Evolutionary conservation across 2,329 filamentous ascomycete genomes (phyloP), one percentile per base, ranked within the genome.

Genomic region (Fusarium tjaetaba): DNA sequence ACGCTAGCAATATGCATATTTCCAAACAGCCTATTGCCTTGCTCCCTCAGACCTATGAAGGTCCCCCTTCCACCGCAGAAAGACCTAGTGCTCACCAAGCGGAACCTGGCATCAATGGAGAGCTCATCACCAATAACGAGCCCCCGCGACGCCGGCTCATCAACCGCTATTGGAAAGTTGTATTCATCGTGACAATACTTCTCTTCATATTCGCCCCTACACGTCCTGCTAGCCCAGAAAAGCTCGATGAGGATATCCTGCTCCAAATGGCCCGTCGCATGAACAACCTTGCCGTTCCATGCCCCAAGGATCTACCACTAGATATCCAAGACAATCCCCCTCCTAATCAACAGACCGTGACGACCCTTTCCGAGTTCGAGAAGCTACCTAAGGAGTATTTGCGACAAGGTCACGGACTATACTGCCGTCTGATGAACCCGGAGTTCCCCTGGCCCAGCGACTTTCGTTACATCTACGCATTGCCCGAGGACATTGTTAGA

Each of bases 61-160:
- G 13, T 28, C 26, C 7, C 45, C 1, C 7, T 7, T 15, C 20
- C 4, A 6, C 9, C 13, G 14, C 9, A 1, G 13, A 7, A 22
- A 14, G 0, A 22, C 20, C 20, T 0, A 28, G 20, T 48, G 26
- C 8, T 16, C 20, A 13, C 26, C 6, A 10, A 7, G 20, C 13
- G 4, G 26, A 15, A 22, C 8, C 13, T 11, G 9, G 20, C 13
- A 22, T 22, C 4, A 28, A 30, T 11, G 13, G 14, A 8, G 18
- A 15, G 18, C 26, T 46, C 13, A 5, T 7, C 24, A 11, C 26
- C 13, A 7, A 28, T 22, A 7, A 11, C 4, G 20, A 22, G 3
- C 13, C 45, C 9, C 45, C 13, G 22, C 45, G 45, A 22, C 45
- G 26, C 20, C 9, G 11, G 9, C 45, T 28, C 20, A 30, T 48